Conservation (phyloP, 176 grass and related monocot genomes). For the Guadua angustifolia region DNA sequence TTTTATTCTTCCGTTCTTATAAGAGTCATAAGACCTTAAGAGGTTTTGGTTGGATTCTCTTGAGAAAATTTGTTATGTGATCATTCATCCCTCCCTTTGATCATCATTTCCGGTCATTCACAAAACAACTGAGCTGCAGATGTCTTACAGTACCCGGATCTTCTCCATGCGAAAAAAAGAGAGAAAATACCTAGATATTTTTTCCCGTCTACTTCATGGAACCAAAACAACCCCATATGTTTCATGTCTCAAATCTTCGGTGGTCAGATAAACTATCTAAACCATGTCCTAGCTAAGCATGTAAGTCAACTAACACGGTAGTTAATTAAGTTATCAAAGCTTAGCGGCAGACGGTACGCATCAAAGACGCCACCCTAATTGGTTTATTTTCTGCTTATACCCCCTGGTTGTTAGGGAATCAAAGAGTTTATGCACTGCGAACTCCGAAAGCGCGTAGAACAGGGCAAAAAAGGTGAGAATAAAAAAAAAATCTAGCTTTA, state of each 20-base stretch:
- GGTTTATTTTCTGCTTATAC: neutral
- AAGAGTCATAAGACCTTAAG: too few species aligned
- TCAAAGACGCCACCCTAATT: neutral
- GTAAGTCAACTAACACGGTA: neutral
- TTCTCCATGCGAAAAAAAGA: neutral
- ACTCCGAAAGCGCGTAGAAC: conserved; percentile 15
- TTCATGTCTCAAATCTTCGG: neutral
- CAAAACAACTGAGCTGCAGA: too few species aligned
- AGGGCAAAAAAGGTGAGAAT: neutral
- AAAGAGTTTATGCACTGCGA: neutral
- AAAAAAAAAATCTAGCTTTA: too few species aligned
- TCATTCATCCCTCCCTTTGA: too few species aligned
- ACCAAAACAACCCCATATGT: neutral
- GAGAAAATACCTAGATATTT: neutral
- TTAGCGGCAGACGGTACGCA: neutral
- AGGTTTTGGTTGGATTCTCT: too few species aligned
- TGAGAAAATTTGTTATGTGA: too few species aligned
- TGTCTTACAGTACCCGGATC: neutral
- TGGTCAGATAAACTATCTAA: neutral
- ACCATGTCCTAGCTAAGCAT: neutral
- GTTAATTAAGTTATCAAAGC: neutral
- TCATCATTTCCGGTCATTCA: too few species aligned
- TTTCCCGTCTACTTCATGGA: neutral
- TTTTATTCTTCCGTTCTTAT: too few species aligned
- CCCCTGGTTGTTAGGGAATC: neutral